A percentile compares a stretch with the other conserved stretches of the same genome.
Conservation (phyloP, 495 filamentous ascomycete genomes). For the Trichoderma reesei region DNA sequence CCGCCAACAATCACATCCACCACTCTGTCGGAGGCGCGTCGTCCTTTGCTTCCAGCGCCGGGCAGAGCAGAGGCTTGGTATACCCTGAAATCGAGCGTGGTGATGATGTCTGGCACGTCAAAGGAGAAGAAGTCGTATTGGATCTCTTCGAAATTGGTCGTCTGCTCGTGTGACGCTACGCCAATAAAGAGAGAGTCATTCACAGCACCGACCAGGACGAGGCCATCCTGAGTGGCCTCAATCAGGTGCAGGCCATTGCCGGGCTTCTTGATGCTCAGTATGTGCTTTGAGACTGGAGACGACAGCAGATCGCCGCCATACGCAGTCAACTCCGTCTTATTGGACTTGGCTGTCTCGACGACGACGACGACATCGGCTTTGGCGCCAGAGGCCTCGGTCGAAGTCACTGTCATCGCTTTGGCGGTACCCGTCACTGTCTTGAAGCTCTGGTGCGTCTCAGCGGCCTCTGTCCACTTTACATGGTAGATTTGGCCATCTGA, state of each 20-base stretch:
- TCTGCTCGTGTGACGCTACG: constrained; percentile 17
- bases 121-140: constrained; percentile 40
- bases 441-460: constrained; percentile 29
- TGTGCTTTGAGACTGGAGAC: constrained; percentile 19
- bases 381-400: background rate
- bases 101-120: constrained; percentile 43
- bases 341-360: constrained; percentile 14
- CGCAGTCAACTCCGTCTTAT: constrained; percentile 11
- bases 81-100: constrained; percentile 44
- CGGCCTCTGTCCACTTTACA: constrained; percentile 67
- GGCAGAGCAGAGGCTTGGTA: constrained; percentile 15
- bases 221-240: constrained; percentile 17
- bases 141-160: constrained; percentile 25
- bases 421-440: constrained; percentile 28
- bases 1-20: constrained; percentile 70
- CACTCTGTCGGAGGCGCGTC: constrained; percentile 17
- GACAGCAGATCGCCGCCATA: constrained; percentile 19
- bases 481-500: constrained; percentile 53
- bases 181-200: constrained; percentile 30
- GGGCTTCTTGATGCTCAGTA: constrained; percentile 16
- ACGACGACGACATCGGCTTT: constrained; percentile 14
- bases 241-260: constrained; percentile 14
- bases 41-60: constrained; percentile 21
- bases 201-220: constrained; percentile 30
- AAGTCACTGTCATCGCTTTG: constrained; percentile 30